phyloP scores from a whole-genome alignment of 192 early-diverging fungal species.

The Mortierella alpina region DNA sequence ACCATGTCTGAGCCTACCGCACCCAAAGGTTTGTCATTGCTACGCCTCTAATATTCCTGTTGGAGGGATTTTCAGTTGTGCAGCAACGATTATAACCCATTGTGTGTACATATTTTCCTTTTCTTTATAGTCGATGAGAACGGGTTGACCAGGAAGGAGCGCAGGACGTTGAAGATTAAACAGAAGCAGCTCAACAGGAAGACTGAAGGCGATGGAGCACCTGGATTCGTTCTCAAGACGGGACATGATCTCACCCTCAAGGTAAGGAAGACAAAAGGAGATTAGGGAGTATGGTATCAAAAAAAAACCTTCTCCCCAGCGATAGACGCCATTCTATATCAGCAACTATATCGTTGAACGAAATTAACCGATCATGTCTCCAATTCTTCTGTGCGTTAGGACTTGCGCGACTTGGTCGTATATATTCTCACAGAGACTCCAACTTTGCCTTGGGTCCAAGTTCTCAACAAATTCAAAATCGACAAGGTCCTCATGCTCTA shows the following conservation, averaged over 20 bases:
- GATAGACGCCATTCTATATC: neutral
- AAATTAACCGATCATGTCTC: neutral
- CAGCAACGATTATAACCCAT: neutral
- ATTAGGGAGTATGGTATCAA: too few relatives aligned
- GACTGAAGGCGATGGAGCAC: constrained; percentile 30
- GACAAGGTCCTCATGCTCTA: constrained; percentile 55
- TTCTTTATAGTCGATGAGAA: constrained; percentile 7
- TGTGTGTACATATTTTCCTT: neutral
- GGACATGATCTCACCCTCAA: constrained; percentile 32
- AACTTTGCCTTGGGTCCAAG: constrained; percentile 44
- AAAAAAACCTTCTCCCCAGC: too few relatives aligned
- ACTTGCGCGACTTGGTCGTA: constrained; percentile 58
- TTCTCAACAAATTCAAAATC: constrained; percentile 49
- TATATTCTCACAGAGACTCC: constrained; percentile 56
- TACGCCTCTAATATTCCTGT: too few relatives aligned
- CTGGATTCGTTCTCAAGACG: constrained; percentile 17
- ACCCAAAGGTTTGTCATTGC: neutral
- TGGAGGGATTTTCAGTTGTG: too few relatives aligned
- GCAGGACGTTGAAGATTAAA: constrained; percentile 32
- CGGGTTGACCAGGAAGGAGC: constrained; percentile 42
- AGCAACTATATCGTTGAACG: neutral
- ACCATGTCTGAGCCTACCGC: neutral
- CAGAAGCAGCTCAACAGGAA: constrained; percentile 24
- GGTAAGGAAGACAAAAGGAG: constrained; percentile 1
- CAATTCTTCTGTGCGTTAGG: constrained; percentile 13